Percentiles rank a stretch among this genome's conserved stretches.
Conservation (phyloP, 2,329 filamentous ascomycete genomes). For the Fusarium sarcochroum region DNA sequence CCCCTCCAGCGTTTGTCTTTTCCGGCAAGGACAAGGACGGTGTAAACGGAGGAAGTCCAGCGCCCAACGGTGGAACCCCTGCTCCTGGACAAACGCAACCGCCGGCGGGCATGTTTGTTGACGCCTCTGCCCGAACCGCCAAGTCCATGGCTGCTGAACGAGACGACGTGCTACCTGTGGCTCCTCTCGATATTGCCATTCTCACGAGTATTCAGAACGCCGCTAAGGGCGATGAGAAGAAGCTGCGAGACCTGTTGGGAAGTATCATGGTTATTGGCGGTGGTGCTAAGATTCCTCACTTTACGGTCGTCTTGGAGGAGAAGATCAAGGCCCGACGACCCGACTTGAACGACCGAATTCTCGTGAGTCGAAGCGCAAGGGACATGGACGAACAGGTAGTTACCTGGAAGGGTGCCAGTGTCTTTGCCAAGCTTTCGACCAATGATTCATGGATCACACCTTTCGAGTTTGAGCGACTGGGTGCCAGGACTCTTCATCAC, state of each 20-base stretch:
- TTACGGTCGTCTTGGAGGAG: slow-evolving; percentile 87
- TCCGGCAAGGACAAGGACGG: slow-evolving; percentile 60
- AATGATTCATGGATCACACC: slow-evolving; percentile 96
- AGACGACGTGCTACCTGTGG: slow-evolving; percentile 85
- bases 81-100: slow-evolving; percentile 56
- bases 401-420: slow-evolving; percentile 96
- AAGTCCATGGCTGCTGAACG: slow-evolving; percentile 75
- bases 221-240: slow-evolving; percentile 90
- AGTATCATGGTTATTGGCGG: slow-evolving; percentile 93
- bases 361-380: slow-evolving; percentile 80
- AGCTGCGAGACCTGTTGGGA: slow-evolving; percentile 88
- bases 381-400: slow-evolving; percentile 99
- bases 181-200: slow-evolving; percentile 90
- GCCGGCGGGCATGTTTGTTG: slow-evolving; percentile 64
- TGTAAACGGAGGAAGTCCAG: slow-evolving; percentile 65
- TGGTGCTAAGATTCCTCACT: slow-evolving; percentile 83
- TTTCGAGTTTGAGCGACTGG: slow-evolving; percentile 89
- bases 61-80: slow-evolving; percentile 64
- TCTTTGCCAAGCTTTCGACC: slow-evolving; percentile 91
- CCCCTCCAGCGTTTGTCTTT: slow-evolving; percentile 69
- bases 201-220: slow-evolving; percentile 90
- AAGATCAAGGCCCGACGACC: slow-evolving; percentile 77
- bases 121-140: slow-evolving; percentile 64
- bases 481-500: slow-evolving; percentile 84
- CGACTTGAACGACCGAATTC: slow-evolving; percentile 71